Base-by-base conservation (phyloP, 768 basidiomycete genomes). In the Tubosaeta sp. region DNA sequence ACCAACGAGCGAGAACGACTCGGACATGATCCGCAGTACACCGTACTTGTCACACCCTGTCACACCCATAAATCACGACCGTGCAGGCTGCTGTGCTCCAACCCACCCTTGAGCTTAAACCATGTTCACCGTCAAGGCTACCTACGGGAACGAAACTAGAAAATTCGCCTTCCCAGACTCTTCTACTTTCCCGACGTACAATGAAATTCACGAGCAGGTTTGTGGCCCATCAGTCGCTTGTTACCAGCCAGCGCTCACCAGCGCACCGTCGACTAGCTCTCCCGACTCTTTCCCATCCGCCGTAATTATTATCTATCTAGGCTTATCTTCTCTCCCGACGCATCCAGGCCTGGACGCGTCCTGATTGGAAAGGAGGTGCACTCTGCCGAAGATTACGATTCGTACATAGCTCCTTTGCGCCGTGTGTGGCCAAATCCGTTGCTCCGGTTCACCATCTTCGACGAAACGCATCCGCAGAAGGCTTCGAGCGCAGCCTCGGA, bases 61-160 rank as follows among this genome's bases (percentile, higher is more conserved):
- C 61, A 68, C 64, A 16, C 39, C 34, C 34, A 51, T 60, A 58
- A 58, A 62, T 55, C 40, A 40, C 40, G 16, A 27, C 25, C 46
- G 48, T 18, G 45, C 53, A 45, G 46, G 60, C 36, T 19, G 36
- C 61, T 57, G 64, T 59, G 59, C 42, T 18, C 12, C 43, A 19
- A 52, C 3, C 44, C 49, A 44, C 29, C 27, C 62, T 64, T 53
- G 55, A 22, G 25, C 65, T 48, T 41, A 57, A 58, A 68, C 73
- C 70, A 83, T 84, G 80, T 88, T 89, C 73, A 80, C 81, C 50
- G 78, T 90, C 63, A 90, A 90, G 69, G 86, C 82, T n/a, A 86
- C 85, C 19, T 89, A 87, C 65, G 72, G 77, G 48, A 68, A 67
- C 49, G 85, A 90, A 65, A 87, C 81, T 50, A 80, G 88, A 59